phyloP scores from a whole-genome alignment of 495 filamentous ascomycete genomes.

The Penicillium desertorum region DNA sequence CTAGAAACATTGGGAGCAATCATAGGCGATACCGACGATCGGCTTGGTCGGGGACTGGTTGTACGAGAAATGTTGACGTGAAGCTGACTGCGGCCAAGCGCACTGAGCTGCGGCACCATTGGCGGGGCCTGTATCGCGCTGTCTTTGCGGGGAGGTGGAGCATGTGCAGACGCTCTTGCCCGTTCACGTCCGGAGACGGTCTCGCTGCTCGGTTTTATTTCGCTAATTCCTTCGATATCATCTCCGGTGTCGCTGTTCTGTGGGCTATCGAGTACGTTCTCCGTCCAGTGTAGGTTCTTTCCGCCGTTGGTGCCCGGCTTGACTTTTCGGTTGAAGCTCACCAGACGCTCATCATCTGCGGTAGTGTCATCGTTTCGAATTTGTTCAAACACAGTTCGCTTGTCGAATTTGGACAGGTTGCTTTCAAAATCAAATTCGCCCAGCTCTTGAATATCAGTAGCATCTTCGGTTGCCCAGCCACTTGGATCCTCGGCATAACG shows the following conservation, averaged over 20 bases:
- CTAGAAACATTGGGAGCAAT: conserved; percentile 34
- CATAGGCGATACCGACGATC: conserved; percentile 41
- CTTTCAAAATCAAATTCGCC: conserved; percentile 91
- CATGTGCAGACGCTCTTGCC: conserved; percentile 47
- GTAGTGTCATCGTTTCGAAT: conserved; percentile 84
- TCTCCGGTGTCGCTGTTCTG: conserved; percentile 71
- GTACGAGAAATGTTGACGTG: conserved; percentile 39
- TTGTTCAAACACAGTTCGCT: conserved; percentile 81
- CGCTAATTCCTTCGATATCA: conserved; percentile 54
- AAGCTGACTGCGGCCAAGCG: conserved; percentile 37
- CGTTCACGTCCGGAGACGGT: conserved; percentile 54
- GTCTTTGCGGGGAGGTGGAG: conserved; percentile 62
- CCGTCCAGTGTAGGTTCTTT: conserved; percentile 87
- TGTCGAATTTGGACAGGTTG: conserved; percentile 91
- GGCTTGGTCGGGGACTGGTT: conserved; percentile 44
- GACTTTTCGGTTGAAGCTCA: conserved; percentile 79
- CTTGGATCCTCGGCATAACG: conserved; percentile 63
- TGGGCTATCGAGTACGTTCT: conserved; percentile 79
- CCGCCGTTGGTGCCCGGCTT: conserved; percentile 78
- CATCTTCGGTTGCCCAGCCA: conserved; percentile 96
- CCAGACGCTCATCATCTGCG: conserved; percentile 83
- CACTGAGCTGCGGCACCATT: conserved; percentile 37
- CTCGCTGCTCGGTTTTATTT: conserved; percentile 55
- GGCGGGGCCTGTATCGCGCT: conserved; percentile 49
- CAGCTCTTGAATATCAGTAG: conserved; percentile 93